These are phyloP conservation scores for Filobasidium floriforme DNA, from an alignment of 768 basidiomycete species.

Conservation along the genomic window DNA sequence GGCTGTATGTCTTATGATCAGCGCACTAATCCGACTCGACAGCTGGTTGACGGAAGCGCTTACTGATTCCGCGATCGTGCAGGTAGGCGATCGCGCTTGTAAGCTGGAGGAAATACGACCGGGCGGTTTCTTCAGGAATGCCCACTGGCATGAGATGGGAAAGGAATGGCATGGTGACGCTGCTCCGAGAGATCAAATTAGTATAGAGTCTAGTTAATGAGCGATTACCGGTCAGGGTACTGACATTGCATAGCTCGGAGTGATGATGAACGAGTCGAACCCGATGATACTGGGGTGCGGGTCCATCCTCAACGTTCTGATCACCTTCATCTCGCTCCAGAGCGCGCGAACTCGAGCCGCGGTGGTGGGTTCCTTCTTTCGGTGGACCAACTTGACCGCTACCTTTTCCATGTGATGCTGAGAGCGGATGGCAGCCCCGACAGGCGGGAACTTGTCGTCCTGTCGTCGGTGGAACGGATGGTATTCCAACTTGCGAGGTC, in stretches of 20 bases:
- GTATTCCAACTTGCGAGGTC: constrained; percentile 23
- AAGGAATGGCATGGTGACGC: constrained; percentile 65
- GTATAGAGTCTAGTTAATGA: constrained; percentile 1
- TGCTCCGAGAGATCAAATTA: constrained; percentile 19
- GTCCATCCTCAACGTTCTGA: constrained; percentile 71
- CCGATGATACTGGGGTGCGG: constrained; percentile 86
- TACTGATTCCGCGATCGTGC: constrained; percentile 41
- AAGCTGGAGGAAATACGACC: constrained; percentile 44
- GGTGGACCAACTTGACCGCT: constrained; percentile 88
- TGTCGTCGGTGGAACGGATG: constrained; percentile 18
- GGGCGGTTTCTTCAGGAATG: constrained; percentile 69
- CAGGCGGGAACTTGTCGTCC: neutral
- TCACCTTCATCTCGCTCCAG: constrained; percentile 99
- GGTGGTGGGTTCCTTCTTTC: constrained; percentile 70
- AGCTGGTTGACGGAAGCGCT: neutral
- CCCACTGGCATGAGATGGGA: constrained; percentile 81
- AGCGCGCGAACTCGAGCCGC: constrained; percentile 82
- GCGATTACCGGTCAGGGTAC: constrained; percentile 36
- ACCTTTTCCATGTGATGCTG: constrained; percentile 44
- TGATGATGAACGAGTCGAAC: constrained; percentile 90
- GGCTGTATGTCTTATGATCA: neutral
- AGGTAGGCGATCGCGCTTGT: constrained; percentile 43
- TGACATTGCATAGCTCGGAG: constrained; percentile 80
- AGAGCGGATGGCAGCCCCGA: constrained; percentile 15
- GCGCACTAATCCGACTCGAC: neutral